Evolutionary conservation across 1,284 basidiomycete genomes (phyloP).

Genomic region (Puccinia novopanici): DNA sequence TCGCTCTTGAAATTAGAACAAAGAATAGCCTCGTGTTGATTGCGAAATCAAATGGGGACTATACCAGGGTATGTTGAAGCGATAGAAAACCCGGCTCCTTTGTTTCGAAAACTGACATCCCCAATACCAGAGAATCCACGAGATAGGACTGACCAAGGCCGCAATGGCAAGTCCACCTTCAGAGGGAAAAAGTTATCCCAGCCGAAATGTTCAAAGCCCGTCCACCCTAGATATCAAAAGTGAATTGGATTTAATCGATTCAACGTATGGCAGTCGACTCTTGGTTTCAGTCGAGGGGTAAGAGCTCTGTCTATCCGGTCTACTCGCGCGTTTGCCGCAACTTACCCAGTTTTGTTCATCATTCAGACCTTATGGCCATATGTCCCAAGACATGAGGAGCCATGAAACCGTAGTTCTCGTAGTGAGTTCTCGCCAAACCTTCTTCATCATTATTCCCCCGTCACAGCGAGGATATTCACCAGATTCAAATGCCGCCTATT

Average conservation of each 20-base stretch:
- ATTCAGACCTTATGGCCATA: conserved; percentile 47
- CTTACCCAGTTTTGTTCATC: conserved; percentile 3
- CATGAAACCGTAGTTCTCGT: conserved; percentile 41
- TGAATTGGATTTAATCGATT: conserved; percentile 3
- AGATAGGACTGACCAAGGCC: conserved; percentile 47
- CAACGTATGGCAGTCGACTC: conserved; percentile 28
- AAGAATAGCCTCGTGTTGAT: conserved; percentile 40
- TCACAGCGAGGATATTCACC: background rate
- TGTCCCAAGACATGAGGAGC: conserved; percentile 10
- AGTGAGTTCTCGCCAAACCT: conserved; percentile 13
- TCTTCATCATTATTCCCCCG: background rate
- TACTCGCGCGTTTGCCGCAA: background rate
- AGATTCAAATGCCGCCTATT: background rate
- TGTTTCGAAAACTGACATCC: background rate
- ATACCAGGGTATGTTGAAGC: conserved; percentile 32
- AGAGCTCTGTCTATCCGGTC: background rate
- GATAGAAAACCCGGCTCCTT: background rate
- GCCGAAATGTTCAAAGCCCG: background rate
- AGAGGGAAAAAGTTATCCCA: background rate
- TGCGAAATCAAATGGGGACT: conserved; percentile 42
- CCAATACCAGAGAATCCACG: conserved; percentile 27
- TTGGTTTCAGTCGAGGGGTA: conserved; percentile 44
- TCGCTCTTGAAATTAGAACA: background rate
- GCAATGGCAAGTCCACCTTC: conserved; percentile 18
- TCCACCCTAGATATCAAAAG: background rate